Conservation (phyloP, 2,329 filamentous ascomycete species). For the Ophiostoma sp. region DNA sequence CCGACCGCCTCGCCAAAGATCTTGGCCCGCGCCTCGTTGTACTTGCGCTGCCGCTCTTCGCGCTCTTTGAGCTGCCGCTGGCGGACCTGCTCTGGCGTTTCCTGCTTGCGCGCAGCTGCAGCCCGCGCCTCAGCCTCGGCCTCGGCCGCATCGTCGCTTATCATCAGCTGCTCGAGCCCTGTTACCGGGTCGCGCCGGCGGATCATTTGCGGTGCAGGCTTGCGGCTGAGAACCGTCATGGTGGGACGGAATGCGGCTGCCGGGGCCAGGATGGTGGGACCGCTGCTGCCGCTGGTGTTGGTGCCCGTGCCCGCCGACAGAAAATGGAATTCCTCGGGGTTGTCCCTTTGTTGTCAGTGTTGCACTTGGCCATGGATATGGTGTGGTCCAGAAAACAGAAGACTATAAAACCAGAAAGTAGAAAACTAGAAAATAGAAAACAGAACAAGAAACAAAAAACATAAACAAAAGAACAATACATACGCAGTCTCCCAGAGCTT, state of each 20-base stretch:
- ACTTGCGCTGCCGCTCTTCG: slow-evolving; percentile 76
- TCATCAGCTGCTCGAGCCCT: slow-evolving; percentile 41
- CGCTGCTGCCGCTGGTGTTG: slow-evolving; percentile 32
- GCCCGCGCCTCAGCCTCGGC: slow-evolving; percentile 66
- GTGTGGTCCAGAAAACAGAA: too few species aligned
- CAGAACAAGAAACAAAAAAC: too few species aligned
- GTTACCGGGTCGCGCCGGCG: slow-evolving; percentile 53
- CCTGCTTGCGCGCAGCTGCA: slow-evolving; percentile 58
- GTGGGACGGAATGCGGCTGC: slow-evolving; percentile 69
- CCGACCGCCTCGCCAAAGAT: slow-evolving; percentile 60
- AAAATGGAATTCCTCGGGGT: slow-evolving; percentile 69
- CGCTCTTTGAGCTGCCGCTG: slow-evolving; percentile 51
- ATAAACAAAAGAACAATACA: slow-evolving; percentile 31
- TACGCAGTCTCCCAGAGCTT: slow-evolving; percentile 89
- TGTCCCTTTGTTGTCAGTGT: slow-evolving; percentile 50
- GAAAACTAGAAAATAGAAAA: too few species aligned
- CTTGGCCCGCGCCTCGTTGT: slow-evolving; percentile 81
- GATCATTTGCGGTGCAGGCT: slow-evolving; percentile 58
- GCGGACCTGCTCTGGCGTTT: slow-evolving; percentile 70
- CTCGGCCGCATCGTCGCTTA: slow-evolving; percentile 54
- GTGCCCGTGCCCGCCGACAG: slow-evolving; percentile 41
- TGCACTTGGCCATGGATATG: too few species aligned
- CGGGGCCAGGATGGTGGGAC: slow-evolving; percentile 49
- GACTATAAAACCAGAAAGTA: too few species aligned
- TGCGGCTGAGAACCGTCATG: slow-evolving; percentile 79